Percentiles rank a stretch among this genome's conserved stretches.
These are phyloP conservation scores for Conticribra weissflogii DNA, from an alignment of 108 stramenopile species.

Conservation along the genomic window DNA sequence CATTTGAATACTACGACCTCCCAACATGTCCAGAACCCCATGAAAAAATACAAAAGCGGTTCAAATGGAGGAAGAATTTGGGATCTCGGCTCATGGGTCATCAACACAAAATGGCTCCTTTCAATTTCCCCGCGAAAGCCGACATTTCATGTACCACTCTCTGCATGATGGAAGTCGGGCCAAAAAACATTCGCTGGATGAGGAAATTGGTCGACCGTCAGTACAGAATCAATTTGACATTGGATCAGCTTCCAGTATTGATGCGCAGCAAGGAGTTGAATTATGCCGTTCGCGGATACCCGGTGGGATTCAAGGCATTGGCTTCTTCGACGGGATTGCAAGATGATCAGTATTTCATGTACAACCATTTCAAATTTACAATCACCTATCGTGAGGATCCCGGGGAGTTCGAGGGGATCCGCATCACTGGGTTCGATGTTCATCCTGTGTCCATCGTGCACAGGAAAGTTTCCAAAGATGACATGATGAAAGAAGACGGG, in stretches of 20 bases:
- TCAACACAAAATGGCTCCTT: conserved; percentile 70
- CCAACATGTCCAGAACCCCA: conserved; percentile 75
- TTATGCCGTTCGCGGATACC: conserved; percentile 82
- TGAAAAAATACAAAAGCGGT: conserved; percentile 44
- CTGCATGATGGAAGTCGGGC: conserved; percentile 57
- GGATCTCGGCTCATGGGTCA: conserved; percentile 77
- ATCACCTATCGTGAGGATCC: conserved; percentile 82
- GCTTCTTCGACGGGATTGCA: conserved; percentile 54
- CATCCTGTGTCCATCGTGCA: conserved; percentile 91
- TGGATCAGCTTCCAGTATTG: conserved; percentile 85
- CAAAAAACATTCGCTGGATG: conserved; percentile 70
- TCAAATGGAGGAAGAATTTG: conserved; percentile 65
- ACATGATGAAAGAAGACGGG: conserved; percentile 8
- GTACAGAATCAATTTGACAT: conserved; percentile 90
- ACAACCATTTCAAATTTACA: conserved; percentile 92
- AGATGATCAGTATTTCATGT: conserved; percentile 73
- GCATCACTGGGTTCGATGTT: conserved; percentile 95
- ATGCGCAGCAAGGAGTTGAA: conserved; percentile 79
- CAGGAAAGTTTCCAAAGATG: conserved; percentile 21
- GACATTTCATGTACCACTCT: conserved; percentile 63
- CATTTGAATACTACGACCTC: conserved; percentile 95
- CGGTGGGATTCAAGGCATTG: conserved; percentile 81
- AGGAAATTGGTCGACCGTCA: conserved; percentile 87
- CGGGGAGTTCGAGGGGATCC: conserved; percentile 68
- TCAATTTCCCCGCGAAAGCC: conserved; percentile 51